Percentiles rank a stretch among this genome's conserved stretches.
Evolutionary conservation across 129 eudicot genomes (phyloP).

Genomic region (Helianthus annuus): DNA sequence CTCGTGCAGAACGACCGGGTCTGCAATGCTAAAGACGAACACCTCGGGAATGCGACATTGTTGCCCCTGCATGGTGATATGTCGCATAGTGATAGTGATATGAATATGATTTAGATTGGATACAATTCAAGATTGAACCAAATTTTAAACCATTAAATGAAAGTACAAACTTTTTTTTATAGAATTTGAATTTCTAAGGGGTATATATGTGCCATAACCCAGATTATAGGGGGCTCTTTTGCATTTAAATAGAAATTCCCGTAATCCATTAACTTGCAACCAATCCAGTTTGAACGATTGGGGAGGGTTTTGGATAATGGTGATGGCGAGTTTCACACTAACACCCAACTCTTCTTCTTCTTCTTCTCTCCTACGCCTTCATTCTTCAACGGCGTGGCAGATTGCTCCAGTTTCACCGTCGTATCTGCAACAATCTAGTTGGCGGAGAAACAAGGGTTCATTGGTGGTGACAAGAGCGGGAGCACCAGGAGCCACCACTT

Average conservation of each 20-base stretch:
- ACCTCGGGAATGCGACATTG: no score
- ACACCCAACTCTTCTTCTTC: slow-evolving; percentile 21
- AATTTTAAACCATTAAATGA: no score
- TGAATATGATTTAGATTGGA: no score
- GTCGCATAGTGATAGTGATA: no score
- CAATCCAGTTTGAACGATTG: slow-evolving; percentile 1
- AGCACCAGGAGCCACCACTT: slow-evolving; percentile 55
- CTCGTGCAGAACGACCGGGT: no score
- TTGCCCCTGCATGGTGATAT: no score
- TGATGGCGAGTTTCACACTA: slow-evolving; percentile 25
- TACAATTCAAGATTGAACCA: no score
- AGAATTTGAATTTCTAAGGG: neutral
- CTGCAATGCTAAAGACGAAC: no score
- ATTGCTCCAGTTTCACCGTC: slow-evolving; percentile 6
- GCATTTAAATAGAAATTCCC: neutral
- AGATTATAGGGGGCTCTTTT: no score
- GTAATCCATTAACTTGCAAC: neutral
- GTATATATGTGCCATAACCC: neutral
- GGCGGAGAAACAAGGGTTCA: slow-evolving; percentile 44
- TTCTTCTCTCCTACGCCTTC: slow-evolving; percentile 33
- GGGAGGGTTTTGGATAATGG: slow-evolving; percentile 22
- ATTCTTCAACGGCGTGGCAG: slow-evolving; percentile 1
- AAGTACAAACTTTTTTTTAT: no score
- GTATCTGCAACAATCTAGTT: slow-evolving; percentile 7
- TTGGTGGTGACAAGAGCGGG: slow-evolving; percentile 63